Evolutionary conservation across 257 asterid species (phyloP).

Genomic region (Nicotiana sylvestris): DNA sequence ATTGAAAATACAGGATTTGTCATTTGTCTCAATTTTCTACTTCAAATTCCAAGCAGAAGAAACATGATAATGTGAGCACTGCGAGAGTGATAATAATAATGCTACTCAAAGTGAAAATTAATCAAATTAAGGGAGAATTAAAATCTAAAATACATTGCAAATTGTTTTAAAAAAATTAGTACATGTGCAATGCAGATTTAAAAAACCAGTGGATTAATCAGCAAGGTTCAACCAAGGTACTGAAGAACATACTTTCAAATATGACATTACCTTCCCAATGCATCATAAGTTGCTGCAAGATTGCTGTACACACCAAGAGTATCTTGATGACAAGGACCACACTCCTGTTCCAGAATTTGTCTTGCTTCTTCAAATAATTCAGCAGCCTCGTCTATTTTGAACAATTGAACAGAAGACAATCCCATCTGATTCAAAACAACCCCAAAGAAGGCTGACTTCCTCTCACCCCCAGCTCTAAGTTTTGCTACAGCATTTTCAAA

Average conservation of each 20-base stretch:
- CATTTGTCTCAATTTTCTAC: neutral
- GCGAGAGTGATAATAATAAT: neutral
- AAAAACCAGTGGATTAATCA: neutral
- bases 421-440: slow-evolving; percentile 99
- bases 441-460: slow-evolving; percentile 95
- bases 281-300: slow-evolving; percentile 98
- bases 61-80: neutral
- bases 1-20: neutral
- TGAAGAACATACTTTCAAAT: neutral
- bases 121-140: neutral
- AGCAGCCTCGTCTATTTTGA: slow-evolving; percentile 95
- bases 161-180: neutral
- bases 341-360: slow-evolving; percentile 81
- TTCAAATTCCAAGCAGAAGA: neutral
- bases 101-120: neutral
- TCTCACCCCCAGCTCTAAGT: slow-evolving; percentile 86
- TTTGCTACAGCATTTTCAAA: slow-evolving; percentile 77
- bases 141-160: neutral
- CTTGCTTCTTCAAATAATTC: slow-evolving; percentile 98
- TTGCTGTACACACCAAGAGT: slow-evolving; percentile 96
- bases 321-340: slow-evolving; percentile 94
- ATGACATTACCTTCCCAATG: slow-evolving; percentile 86
- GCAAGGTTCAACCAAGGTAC: neutral
- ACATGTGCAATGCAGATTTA: neutral
- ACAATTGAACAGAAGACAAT: slow-evolving; percentile 84